These are phyloP conservation scores for Amaranthus palmeri DNA, from an alignment of 148 eudicot species.

Conservation along the genomic window DNA sequence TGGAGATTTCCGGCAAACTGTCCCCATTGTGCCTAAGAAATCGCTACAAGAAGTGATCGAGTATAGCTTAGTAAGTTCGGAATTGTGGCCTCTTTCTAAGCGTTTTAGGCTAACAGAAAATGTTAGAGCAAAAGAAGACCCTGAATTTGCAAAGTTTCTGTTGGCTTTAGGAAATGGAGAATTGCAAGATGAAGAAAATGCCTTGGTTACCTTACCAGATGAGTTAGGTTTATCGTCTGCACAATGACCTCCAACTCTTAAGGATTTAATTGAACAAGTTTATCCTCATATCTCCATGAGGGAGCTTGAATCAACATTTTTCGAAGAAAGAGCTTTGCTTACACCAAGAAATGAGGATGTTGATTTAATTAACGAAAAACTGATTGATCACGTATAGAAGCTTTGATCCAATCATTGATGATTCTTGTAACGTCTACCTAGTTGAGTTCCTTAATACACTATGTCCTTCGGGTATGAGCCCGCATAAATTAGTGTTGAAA, in stretches of 20 bases:
- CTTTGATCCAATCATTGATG: background rate
- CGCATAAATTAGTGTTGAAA: slow-evolving; percentile 13
- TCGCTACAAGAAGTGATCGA: background rate
- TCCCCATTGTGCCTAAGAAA: background rate
- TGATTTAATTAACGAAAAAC: background rate
- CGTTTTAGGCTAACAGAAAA: background rate
- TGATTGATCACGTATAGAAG: background rate
- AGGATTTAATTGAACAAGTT: background rate
- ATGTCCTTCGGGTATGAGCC: slow-evolving; percentile 11
- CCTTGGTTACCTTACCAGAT: background rate
- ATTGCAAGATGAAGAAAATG: background rate
- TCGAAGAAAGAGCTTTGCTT: background rate
- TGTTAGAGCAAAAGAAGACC: slow-evolving; percentile 1
- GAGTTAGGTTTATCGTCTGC: background rate
- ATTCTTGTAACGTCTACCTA: background rate
- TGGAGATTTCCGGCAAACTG: background rate
- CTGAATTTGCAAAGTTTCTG: background rate
- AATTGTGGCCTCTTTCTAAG: background rate
- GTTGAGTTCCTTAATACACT: slow-evolving; percentile 8
- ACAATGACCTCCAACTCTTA: background rate
- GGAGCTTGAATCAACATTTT: no score
- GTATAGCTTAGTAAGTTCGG: background rate
- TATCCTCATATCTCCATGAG: background rate
- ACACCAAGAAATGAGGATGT: slow-evolving; percentile 13
- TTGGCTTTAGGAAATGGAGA: background rate